Base-by-base conservation (phyloP, 805 yeast genomes). In the Wickerhamomyces hampshirensis region DNA sequence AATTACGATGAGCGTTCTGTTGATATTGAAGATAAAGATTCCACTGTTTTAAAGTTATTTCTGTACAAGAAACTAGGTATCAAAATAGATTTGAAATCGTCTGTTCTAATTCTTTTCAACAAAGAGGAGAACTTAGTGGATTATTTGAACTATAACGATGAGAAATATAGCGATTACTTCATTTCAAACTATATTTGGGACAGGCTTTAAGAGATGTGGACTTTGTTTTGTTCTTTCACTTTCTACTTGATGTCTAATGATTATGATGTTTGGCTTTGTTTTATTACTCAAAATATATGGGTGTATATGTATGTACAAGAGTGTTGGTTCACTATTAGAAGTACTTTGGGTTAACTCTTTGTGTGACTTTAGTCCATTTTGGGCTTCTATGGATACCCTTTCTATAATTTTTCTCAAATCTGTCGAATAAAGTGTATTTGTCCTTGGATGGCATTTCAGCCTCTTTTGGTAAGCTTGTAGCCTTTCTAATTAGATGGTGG, bases 351-450 rank as follows among this genome's bases (percentile, higher is more conserved):
- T 84, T 83, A 40, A 73, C 77, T 66, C 96, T 79, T 60, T 80
- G 72, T 7, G 94, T 76, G 44, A 77, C 58, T 65, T 81, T 87
- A 37, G 97, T 88, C 95, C 96, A 88, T 57, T 88, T 85, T 15
- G 96, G 96, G 29, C 82, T 84, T 59, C 78, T 65, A 55, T 91
- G 98, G 18, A 85, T 77, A 46, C 89, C 80, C 65, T 88, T 91
- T 66, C 98, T 77, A 63, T 91, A 93, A 15, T 80, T 80, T 52
- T 71, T 77, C 11, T 80, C 73, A 51, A 77, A 77, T 60, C 75
- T 82, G 62, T 77, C 79, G 65, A 84, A 91, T 2, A 87, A 81
- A 31, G 95, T 80, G 63, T 93, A 93, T 62, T 91, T 91, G 63
- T 93, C 95, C 45, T 62, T 68, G 6, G 95, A 69, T 1, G 62